These are phyloP conservation scores for Psophocarpus tetragonolobus DNA, from an alignment of 306 rosid species.

Conservation along the genomic window DNA sequence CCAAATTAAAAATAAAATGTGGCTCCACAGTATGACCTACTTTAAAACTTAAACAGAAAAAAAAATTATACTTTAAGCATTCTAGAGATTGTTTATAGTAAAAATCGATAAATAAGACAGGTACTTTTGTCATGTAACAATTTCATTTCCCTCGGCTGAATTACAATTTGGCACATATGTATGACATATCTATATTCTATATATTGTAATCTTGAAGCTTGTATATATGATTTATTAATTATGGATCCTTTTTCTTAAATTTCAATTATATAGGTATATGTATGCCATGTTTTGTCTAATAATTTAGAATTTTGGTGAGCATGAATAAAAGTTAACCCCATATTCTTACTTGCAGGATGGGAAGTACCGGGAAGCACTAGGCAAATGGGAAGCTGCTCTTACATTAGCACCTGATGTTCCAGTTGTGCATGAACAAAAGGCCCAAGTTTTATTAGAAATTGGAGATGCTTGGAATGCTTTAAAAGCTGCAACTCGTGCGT, in stretches of 20 bases:
- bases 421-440: slow-evolving; percentile 81
- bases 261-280: background rate
- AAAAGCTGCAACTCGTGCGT: slow-evolving; percentile 82
- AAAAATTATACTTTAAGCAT: background rate
- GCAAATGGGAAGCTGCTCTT: slow-evolving; percentile 93
- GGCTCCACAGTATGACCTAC: background rate
- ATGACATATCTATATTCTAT: background rate
- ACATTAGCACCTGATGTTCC: slow-evolving; percentile 69
- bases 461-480: slow-evolving; percentile 92
- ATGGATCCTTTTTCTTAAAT: background rate
- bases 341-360: slow-evolving; percentile 55
- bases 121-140: background rate
- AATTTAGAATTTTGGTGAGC: too few relatives aligned
- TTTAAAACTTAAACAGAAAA: background rate
- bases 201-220: background rate
- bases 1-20: background rate
- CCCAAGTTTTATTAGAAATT: slow-evolving; percentile 81
- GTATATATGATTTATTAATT: background rate
- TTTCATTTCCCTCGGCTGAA: background rate
- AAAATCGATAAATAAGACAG: background rate
- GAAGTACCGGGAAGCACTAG: slow-evolving; percentile 72
- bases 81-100: background rate
- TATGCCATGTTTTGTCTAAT: background rate
- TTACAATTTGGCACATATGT: background rate
- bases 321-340: background rate